Evolutionary conservation across 768 basidiomycete species (phyloP).

Genomic region (Lepiota venenata): DNA sequence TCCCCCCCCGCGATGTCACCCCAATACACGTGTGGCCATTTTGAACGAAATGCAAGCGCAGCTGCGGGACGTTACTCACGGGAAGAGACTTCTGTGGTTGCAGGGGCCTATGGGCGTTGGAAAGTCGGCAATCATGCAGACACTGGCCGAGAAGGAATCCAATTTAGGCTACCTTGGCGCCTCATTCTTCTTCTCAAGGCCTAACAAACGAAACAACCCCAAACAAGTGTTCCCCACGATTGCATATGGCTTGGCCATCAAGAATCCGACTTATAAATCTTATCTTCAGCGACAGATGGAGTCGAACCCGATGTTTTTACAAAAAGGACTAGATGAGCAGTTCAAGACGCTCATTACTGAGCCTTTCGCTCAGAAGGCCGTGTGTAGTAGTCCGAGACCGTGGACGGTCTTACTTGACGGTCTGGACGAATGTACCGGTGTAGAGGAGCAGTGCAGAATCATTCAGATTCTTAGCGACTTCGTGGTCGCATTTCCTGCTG

Average conservation of each 20-base stretch:
- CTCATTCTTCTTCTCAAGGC: slow-evolving; percentile 20
- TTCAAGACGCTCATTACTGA: slow-evolving; percentile 12
- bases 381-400: too few species aligned
- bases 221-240: slow-evolving; percentile 17
- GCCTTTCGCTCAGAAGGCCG: slow-evolving; percentile 1
- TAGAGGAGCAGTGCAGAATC: background rate
- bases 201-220: background rate
- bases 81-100: slow-evolving; percentile 16
- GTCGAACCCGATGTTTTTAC: slow-evolving; percentile 2
- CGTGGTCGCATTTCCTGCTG: background rate
- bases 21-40: slow-evolving; percentile 14
- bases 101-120: slow-evolving; percentile 24
- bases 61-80: background rate
- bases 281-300: slow-evolving; percentile 10
- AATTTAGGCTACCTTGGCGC: slow-evolving; percentile 8
- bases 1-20: slow-evolving; percentile 18
- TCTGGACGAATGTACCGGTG: background rate
- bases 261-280: background rate
- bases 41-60: slow-evolving; percentile 8
- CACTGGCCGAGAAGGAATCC: slow-evolving; percentile 18
- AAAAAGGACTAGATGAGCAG: slow-evolving; percentile 11
- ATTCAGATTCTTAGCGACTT: background rate
- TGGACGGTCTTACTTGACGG: background rate
- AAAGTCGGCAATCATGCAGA: slow-evolving; percentile 27
- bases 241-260: slow-evolving; percentile 17